Percentiles rank a stretch among this genome's conserved stretches.
Conservation (phyloP, 192 early-diverging fungal genomes). For the Coemansia sp. region DNA sequence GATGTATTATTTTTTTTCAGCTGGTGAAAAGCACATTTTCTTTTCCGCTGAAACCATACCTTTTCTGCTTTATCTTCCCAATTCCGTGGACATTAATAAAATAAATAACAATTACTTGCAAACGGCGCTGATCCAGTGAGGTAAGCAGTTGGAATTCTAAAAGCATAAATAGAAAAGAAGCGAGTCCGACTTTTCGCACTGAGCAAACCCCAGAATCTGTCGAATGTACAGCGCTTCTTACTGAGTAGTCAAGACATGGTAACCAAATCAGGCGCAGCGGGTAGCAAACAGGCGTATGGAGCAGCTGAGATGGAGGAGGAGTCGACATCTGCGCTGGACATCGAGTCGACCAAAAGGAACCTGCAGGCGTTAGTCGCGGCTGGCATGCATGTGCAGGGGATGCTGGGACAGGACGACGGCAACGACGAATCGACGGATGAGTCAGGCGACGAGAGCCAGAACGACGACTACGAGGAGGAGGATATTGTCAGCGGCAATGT, state of each 20-base stretch:
- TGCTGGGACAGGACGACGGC: constrained; percentile 26
- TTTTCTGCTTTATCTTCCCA: neutral
- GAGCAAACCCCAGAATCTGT: too few relatives aligned
- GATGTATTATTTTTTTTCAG: too few relatives aligned
- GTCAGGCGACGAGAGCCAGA: constrained; percentile 9
- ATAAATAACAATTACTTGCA: neutral
- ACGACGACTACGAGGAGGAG: constrained; percentile 10
- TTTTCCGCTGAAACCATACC: neutral
- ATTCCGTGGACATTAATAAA: neutral
- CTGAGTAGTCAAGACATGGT: neutral
- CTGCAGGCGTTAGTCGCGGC: constrained; percentile 49
- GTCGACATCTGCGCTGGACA: constrained; percentile 17
- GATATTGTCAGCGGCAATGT: constrained; percentile 7
- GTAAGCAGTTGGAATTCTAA: neutral
- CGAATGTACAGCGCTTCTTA: too few relatives aligned
- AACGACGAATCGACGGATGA: constrained; percentile 18
- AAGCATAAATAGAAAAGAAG: neutral
- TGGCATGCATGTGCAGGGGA: constrained; percentile 42
- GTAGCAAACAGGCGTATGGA: neutral
- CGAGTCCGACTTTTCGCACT: too few relatives aligned
- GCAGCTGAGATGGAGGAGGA: neutral
- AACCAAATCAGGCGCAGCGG: neutral
- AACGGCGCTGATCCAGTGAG: neutral
- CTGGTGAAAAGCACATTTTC: neutral
- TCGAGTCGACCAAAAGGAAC: constrained; percentile 50